A percentile compares a stretch with the other conserved stretches of the same genome.
Conservation (phyloP, 192 early-diverging fungal genomes). For the Mortierella claussenii region DNA sequence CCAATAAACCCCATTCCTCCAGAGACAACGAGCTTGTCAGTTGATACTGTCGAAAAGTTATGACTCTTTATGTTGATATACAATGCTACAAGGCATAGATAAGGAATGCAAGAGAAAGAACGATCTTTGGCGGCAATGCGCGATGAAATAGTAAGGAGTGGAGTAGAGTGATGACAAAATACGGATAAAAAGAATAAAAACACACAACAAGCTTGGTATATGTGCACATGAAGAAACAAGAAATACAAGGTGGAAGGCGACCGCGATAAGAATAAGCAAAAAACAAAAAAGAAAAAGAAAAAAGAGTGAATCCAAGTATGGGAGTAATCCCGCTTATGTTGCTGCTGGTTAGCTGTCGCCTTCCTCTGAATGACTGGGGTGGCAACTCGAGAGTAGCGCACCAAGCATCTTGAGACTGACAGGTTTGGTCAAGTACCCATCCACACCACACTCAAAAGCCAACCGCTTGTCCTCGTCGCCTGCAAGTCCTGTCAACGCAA, state of each 20-base stretch:
- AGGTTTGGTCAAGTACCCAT: slow-evolving; percentile 59
- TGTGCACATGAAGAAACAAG: neutral
- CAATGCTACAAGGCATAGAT: no score
- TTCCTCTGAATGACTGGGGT: neutral
- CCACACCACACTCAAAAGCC: slow-evolving; percentile 56
- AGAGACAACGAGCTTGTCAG: no score
- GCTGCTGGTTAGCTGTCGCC: no score
- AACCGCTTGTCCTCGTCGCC: slow-evolving; percentile 52
- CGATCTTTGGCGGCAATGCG: no score
- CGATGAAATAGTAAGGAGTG: no score
- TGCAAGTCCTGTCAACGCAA: slow-evolving; percentile 57
- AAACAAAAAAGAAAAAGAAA: slow-evolving; percentile 2
- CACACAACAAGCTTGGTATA: no score
- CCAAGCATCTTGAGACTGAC: slow-evolving; percentile 47
- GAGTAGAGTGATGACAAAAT: no score
- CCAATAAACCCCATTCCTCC: no score
- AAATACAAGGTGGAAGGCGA: slow-evolving; percentile 1
- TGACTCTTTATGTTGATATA: no score
- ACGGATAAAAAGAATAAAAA: no score
- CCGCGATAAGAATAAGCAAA: neutral
- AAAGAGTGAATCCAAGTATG: neutral
- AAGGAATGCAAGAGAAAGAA: no score
- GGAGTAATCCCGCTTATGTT: neutral
- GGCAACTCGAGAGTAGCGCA: slow-evolving; percentile 4
- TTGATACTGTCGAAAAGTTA: no score